Percentiles rank a stretch among this genome's conserved stretches.
Evolutionary conservation across 352 stramenopile species (phyloP).

Genomic region (Phytophthora melonis): DNA sequence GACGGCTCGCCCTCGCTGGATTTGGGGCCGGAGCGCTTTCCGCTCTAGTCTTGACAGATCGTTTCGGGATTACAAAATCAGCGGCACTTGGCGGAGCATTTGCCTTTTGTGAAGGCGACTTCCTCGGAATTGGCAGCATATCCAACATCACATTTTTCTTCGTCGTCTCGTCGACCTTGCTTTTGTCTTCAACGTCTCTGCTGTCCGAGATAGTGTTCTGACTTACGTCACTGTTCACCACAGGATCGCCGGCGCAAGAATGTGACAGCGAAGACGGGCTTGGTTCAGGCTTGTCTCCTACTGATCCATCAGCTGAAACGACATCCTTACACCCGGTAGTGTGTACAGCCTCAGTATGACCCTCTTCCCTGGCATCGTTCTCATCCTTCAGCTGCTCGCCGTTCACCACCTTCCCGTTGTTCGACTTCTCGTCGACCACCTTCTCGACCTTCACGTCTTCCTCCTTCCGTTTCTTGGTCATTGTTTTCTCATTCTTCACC

Average conservation of each 20-base stretch:
- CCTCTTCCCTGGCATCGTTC: not conserved
- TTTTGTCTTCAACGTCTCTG: constrained; percentile 7
- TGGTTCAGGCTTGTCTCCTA: not conserved
- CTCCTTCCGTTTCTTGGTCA: no score
- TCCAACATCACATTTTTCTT: constrained; percentile 14
- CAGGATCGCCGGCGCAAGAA: not conserved
- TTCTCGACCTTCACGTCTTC: not conserved
- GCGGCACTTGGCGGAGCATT: not conserved
- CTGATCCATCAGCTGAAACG: not conserved
- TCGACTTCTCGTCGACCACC: not conserved
- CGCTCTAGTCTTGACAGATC: constrained; percentile 18
- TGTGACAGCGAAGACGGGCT: not conserved
- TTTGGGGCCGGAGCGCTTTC: not conserved
- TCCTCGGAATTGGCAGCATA: constrained; percentile 29
- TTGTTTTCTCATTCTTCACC: not conserved
- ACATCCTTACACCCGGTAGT: not conserved
- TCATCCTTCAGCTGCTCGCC: not conserved
- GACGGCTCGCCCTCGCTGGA: not conserved
- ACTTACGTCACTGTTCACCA: not conserved
- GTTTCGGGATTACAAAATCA: constrained; percentile 46
- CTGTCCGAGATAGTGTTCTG: not conserved
- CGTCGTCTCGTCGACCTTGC: constrained; percentile 11
- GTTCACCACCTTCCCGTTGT: no score
- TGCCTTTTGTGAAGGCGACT: constrained; percentile 1
- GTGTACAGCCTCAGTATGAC: not conserved